A percentile compares a stretch with the other conserved stretches of the same genome.
These are phyloP conservation scores for Mortierella sp. DNA, from an alignment of 371 early-diverging fungal genomes.

Conservation along the genomic window DNA sequence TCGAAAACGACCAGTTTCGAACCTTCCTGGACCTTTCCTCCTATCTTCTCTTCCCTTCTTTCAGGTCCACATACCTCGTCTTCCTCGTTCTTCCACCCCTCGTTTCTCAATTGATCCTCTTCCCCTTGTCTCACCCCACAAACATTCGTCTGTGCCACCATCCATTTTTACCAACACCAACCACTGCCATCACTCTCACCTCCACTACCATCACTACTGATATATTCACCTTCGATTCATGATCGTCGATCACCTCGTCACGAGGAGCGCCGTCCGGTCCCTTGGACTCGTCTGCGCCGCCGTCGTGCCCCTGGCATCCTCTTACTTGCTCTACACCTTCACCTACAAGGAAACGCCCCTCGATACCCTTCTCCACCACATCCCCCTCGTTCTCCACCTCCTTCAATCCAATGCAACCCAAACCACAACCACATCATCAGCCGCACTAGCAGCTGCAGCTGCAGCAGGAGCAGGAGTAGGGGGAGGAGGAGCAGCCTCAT, in stretches of 20 bases:
- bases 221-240: conserved; percentile 7
- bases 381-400: conserved; percentile 32
- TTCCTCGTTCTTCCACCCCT: not conserved
- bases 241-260: conserved; percentile 47
- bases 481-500: not conserved
- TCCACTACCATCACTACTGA: not conserved
- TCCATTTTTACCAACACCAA: too few relatives aligned
- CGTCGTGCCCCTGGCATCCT: conserved; percentile 63
- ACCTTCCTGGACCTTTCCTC: not conserved
- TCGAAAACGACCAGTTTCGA: not conserved
- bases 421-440: not conserved
- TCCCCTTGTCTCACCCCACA: conserved; percentile 7
- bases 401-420: conserved; percentile 51
- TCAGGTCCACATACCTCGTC: not conserved
- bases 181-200: not conserved
- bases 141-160: conserved; percentile 19
- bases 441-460: not conserved
- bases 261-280: conserved; percentile 47
- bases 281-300: conserved; percentile 62
- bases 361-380: conserved; percentile 34
- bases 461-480: not conserved
- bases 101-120: not conserved
- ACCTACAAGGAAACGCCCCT: conserved; percentile 60
- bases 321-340: conserved; percentile 64
- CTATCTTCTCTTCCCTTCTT: not conserved